Evolutionary conservation across 2,329 filamentous ascomycete species (phyloP).

Genomic region (Penicillium occitanis): DNA sequence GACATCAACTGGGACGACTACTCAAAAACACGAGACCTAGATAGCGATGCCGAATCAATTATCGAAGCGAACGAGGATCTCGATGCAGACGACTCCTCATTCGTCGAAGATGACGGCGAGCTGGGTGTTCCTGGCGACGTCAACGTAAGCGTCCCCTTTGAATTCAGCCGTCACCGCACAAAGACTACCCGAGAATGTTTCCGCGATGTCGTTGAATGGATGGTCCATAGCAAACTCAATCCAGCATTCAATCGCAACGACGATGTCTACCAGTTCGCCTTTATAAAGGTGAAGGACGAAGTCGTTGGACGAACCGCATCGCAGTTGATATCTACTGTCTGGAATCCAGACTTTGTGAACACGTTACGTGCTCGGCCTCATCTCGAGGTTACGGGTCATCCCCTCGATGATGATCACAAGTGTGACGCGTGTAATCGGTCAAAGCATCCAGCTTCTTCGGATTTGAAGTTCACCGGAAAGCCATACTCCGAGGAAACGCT

Average conservation of each 20-base stretch:
- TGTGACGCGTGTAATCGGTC: conserved; percentile 72
- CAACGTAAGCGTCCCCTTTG: conserved; percentile 59
- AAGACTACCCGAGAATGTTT: conserved; percentile 72
- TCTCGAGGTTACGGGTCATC: conserved; percentile 53
- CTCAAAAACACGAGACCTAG: conserved; percentile 7
- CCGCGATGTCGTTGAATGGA: conserved; percentile 73
- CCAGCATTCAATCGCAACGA: conserved; percentile 65
- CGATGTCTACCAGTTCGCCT: conserved; percentile 66
- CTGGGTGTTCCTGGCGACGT: conserved; percentile 52
- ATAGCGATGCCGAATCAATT: conserved; percentile 28
- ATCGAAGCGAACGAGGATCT: conserved; percentile 42
- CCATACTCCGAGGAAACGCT: conserved; percentile 67
- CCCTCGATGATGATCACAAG: conserved; percentile 46
- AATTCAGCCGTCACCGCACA: conserved; percentile 66
- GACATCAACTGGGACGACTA: conserved; percentile 53
- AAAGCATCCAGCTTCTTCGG: conserved; percentile 65
- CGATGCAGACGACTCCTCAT: conserved; percentile 62
- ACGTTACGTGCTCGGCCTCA: conserved; percentile 66
- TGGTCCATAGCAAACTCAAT: conserved; percentile 75
- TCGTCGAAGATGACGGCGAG: conserved; percentile 64
- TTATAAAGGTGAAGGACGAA: conserved; percentile 70
- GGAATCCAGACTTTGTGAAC: conserved; percentile 66
- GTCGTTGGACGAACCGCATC: conserved; percentile 66
- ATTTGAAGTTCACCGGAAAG: conserved; percentile 62
- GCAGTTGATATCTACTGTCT: conserved; percentile 70